A percentile compares a stretch with the other conserved stretches of the same genome.
Conservation (phyloP, 179 eudicot species). For the Sideroxylon spinosum region DNA sequence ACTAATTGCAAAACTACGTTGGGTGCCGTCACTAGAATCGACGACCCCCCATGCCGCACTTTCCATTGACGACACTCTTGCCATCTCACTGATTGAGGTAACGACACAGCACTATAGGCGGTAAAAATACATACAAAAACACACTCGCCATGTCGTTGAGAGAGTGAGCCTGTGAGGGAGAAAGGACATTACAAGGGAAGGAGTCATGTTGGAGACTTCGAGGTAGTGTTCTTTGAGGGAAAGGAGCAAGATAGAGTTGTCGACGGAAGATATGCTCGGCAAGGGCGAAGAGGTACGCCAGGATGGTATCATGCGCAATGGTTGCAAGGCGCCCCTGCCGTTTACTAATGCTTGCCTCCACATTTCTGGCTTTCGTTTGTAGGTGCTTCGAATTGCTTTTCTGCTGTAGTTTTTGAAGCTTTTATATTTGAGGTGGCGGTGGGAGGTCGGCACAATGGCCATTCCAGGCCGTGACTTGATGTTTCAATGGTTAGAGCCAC, state of each 20-base stretch:
- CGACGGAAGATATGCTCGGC: slow-evolving; percentile 44
- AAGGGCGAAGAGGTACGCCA: slow-evolving; percentile 22
- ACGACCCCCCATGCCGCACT: too few relatives aligned
- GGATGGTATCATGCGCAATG: slow-evolving; percentile 35
- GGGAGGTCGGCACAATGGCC: too few relatives aligned
- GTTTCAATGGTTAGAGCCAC: too few relatives aligned
- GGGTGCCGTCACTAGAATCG: too few relatives aligned
- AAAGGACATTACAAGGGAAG: slow-evolving; percentile 58
- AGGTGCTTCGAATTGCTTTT: not conserved
- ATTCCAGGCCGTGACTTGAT: too few relatives aligned
- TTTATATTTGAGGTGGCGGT: too few relatives aligned
- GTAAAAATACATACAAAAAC: not conserved
- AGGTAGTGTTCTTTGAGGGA: slow-evolving; percentile 86
- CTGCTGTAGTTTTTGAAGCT: not conserved
- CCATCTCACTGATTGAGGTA: too few relatives aligned
- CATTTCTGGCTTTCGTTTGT: slow-evolving; percentile 27
- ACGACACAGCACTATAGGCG: too few relatives aligned
- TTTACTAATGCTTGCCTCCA: slow-evolving; percentile 35
- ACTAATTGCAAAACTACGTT: too few relatives aligned
- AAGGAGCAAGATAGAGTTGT: slow-evolving; percentile 61
- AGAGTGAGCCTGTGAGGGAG: not conserved
- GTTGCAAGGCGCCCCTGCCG: slow-evolving; percentile 28
- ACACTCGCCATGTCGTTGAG: not conserved
- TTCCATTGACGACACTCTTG: too few relatives aligned
- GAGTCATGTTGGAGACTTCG: slow-evolving; percentile 82